Evolutionary conservation across 176 grass and related monocot species (phyloP), one percentile per base, ranked within the genome.

Genomic region (Urochloa ruziziensis): DNA sequence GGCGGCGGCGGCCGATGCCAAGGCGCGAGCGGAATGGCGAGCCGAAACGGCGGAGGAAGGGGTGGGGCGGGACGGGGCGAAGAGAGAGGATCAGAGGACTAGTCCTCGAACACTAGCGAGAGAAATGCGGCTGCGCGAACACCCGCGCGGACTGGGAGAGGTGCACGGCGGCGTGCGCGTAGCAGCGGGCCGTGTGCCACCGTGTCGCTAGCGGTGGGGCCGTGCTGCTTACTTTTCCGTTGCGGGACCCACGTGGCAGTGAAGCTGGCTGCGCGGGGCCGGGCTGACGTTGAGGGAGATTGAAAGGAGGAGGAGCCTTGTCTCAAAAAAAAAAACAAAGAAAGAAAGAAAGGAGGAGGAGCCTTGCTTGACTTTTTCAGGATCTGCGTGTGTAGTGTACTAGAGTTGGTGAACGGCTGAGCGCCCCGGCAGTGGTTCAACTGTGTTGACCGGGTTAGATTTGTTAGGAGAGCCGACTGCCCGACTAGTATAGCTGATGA

Each of bases 141-240:
- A 46, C 67, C 53, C 7, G n/a, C 67, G 16, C 24, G 15, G 42
- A 14, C 24, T 71, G 12, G 48, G 79, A 59, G 56, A 53, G 87
- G 60, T 70, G 70, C 82, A 76, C 44, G 62, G 0, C 25, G n/a
- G 79, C 49, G 84, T 82, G 67, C 67, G 84, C 88, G 39, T 83
- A 90, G 84, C 88, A 82, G 46, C 71, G 3, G 24, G 5, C 57
- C 6, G 33, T 1, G 13, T 43, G 61, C 35, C 46, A 33, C 53
- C 4, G 42, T 49, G 72, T 35, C 13, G 30, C 64, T 13, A 11
- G 25, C 16, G 19, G 82, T 90, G 64, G 63, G 70, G 15, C 28
- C 29, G 0, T 0, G 19, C 0, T 0, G 23, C 16, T 40, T 19
- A 24, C 6, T 29, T 53, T 16, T 11, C 8, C 8, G 17, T 0